Conservation (phyloP, 192 early-diverging fungal genomes). For the Backusella liffmaniae region DNA sequence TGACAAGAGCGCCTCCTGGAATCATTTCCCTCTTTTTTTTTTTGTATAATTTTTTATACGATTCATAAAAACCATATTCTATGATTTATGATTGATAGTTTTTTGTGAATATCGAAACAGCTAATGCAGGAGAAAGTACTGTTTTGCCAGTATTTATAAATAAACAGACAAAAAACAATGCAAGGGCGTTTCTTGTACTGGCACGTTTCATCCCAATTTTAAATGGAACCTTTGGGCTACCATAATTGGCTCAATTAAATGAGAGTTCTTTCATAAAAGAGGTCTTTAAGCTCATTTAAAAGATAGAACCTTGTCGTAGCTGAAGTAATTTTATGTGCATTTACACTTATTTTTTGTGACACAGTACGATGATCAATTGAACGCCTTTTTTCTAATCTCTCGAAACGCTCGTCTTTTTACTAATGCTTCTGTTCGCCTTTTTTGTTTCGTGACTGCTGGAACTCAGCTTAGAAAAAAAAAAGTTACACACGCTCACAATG, state of each 20-base stretch:
- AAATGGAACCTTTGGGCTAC: not conserved
- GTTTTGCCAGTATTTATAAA: not conserved
- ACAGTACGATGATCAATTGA: not conserved
- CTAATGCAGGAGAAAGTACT: not conserved
- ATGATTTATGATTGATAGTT: not conserved
- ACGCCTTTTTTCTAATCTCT: not conserved
- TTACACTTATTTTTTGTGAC: not conserved
- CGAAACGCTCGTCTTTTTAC: not conserved
- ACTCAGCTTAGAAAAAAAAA: not conserved
- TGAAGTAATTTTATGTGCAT: not conserved
- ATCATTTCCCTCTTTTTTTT: not conserved
- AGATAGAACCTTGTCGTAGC: not conserved
- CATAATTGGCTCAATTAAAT: not conserved
- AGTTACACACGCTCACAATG: not conserved
- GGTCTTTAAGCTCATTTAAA: not conserved
- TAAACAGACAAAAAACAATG: not conserved
- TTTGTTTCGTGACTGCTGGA: constrained; percentile 1
- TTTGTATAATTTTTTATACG: not conserved
- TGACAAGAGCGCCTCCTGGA: constrained; percentile 2
- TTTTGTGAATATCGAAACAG: not conserved
- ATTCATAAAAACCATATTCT: not conserved
- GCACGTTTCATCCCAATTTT: constrained; percentile 2
- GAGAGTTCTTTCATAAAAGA: not conserved
- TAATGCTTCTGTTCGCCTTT: not conserved
- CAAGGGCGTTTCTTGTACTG: constrained; percentile 1